Base-by-base conservation (phyloP, 345 rosid genomes). In the Populus tremula region DNA sequence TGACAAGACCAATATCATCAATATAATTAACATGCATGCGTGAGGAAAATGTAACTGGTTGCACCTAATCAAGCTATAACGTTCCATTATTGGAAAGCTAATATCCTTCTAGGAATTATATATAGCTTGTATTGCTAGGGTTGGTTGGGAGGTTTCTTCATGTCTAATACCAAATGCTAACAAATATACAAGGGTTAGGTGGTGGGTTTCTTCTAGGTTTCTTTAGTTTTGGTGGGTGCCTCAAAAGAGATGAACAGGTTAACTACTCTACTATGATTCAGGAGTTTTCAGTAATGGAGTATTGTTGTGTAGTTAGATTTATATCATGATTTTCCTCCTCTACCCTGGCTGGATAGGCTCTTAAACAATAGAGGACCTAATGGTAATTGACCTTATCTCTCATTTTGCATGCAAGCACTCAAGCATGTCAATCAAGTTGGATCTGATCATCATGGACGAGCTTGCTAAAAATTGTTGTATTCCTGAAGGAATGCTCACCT, bases 401-500 rank as follows among this genome's bases (percentile, higher is more conserved):
- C n/a, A 18, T 33, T 6, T 21, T 36, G 49, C 70, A 67, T 38
- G 29, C 1, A 9, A 67, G 8, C 20, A 9, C n/a, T 66, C 25
- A 66, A 35, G 25, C 20, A 66, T 31, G 43, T 39, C 16, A n/a
- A 18, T 23, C 13, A n/a, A 13, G 39, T 54, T 20, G 61, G 61
- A 54, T 20, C 10, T 8, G 27, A 27, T 27, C 27, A 27, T 27
- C 2, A 54, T 20, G 36, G 10, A 4, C 8, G 25, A 33, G 63
- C 63, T 59, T 9, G 17, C 14, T 63, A 56, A 31, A 65, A 65
- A 64, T 2, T 2, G 38, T 5, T 31, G 36, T 27, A 13, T 65
- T 16, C 6, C 38, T 8, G 9, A 31, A 14, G 36, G 25, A 36
- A 49, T 12, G 17, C 16, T 45, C 14, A 96, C 99, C 99, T 81